Base-by-base conservation (phyloP, 345 rosid species). In the Murraya koenigii region DNA sequence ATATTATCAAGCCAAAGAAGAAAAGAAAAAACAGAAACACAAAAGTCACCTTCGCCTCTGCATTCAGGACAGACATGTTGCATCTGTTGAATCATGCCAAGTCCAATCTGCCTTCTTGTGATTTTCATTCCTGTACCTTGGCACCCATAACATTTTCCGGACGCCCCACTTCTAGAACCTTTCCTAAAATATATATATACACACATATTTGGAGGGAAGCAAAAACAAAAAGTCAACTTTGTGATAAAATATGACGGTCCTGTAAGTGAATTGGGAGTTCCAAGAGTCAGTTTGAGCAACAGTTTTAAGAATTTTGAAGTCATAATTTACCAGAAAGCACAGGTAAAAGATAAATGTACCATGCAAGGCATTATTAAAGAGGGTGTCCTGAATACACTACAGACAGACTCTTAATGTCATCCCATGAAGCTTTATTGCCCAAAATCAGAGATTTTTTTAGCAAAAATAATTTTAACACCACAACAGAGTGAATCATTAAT, bases 71-170 rank as follows among this genome's bases (percentile, higher is more conserved):
- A 89, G 56, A 82, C 77, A 84, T 87, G 92, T 66, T 83, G 92
- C 94, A 88, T 86, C 73, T 86, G 94, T 72, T 86, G 94, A 36
- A 88, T 60, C 92, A 87, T 88, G 62, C 86, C 86, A 22, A 77
- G 26, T 32, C 90, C 88, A 72, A 90, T 66, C 36, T 80, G 91
- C 30, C 89, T 77, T 22, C 67, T 86, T 2, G 88, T 80, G 52
- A 89, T 33, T 82, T 90, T 90, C 86, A 86, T 84, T 76, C 94
- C 92, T 3, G 90, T 10, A 62, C 92, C 91, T 70, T 84, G 87
- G 80, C 94, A 90, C 22, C 91, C 91, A 80, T 68, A 69, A 70
- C 91, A 90, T 44, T 58, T 80, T 26, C 73, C 76, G 65, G 88
- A 80, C 28, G 78, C 84, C 72, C 94, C 94, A 66, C 83, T 79